Conservation (phyloP, 1,139 yeast genomes). For the Hyphopichia pseudoburtonii region DNA sequence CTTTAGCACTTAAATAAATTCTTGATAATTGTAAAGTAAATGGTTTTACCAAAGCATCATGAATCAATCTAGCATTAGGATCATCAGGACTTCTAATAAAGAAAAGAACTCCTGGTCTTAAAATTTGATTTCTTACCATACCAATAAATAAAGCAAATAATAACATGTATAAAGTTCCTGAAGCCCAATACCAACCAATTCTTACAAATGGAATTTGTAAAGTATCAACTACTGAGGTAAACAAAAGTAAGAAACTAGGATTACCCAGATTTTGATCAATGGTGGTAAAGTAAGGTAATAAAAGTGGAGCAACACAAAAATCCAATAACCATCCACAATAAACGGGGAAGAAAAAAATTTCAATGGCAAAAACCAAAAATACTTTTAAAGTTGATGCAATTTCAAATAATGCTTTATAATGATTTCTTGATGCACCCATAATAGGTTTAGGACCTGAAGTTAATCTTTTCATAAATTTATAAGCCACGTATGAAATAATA, state of each 20-base stretch:
- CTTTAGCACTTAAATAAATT: slow-evolving; percentile 70
- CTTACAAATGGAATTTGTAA: slow-evolving; percentile 23
- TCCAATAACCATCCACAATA: slow-evolving; percentile 82
- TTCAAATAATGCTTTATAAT: slow-evolving; percentile 56
- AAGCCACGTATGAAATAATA: slow-evolving; percentile 26
- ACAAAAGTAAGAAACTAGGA: slow-evolving; percentile 15
- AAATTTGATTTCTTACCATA: slow-evolving; percentile 68
- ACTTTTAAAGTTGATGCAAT: slow-evolving; percentile 65
- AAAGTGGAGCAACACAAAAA: slow-evolving; percentile 61
- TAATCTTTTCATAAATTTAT: slow-evolving; percentile 34
- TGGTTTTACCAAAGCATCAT: slow-evolving; percentile 82
- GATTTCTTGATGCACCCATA: slow-evolving; percentile 45
- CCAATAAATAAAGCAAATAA: slow-evolving; percentile 84
- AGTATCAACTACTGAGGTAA: slow-evolving; percentile 23
- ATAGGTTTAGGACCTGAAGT: slow-evolving; percentile 43
- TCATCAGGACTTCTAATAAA: slow-evolving; percentile 95
- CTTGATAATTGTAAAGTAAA: slow-evolving; percentile 70
- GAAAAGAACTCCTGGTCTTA: slow-evolving; percentile 86
- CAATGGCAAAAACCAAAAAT: slow-evolving; percentile 71
- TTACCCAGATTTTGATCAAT: slow-evolving; percentile 4
- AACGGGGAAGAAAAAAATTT: slow-evolving; percentile 79
- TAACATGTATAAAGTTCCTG: slow-evolving; percentile 87
- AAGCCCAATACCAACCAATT: slow-evolving; percentile 56
- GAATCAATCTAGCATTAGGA: slow-evolving; percentile 84
- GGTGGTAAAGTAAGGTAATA: slow-evolving; percentile 22